A percentile compares a stretch with the other conserved stretches of the same genome.
Conservation (phyloP, 306 rosid species). For the Gleditsia sinensis region DNA sequence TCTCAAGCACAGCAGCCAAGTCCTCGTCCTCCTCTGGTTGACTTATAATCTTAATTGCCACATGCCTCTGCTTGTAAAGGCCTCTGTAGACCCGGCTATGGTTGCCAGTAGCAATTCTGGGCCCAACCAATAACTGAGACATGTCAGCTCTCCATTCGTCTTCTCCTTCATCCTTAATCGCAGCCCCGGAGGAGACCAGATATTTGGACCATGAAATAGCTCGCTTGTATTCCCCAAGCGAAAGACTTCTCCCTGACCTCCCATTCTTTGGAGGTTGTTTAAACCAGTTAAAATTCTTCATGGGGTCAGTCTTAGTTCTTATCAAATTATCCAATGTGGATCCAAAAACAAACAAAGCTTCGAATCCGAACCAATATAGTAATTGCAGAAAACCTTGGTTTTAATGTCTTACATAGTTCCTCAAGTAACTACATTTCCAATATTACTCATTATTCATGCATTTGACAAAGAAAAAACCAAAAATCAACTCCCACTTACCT, state of each 20-base stretch:
- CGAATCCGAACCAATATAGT: slow-evolving; percentile 15
- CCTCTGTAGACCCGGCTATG: slow-evolving; percentile 97
- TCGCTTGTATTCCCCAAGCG: slow-evolving; percentile 79
- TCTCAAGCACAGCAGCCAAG: slow-evolving; percentile 76
- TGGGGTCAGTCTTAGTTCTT: slow-evolving; percentile 36
- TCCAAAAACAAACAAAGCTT: slow-evolving; percentile 19
- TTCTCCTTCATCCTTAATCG: slow-evolving; percentile 83
- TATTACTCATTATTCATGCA: slow-evolving; percentile 11
- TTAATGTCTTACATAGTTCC: slow-evolving; percentile 15
- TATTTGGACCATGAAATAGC: slow-evolving; percentile 99
- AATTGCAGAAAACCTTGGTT: slow-evolving; percentile 23
- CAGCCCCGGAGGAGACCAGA: slow-evolving; percentile 82
- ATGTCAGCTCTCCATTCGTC: slow-evolving; percentile 97
- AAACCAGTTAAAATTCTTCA: slow-evolving; percentile 69
- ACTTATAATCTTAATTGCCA: slow-evolving; percentile 88
- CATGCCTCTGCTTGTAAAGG: slow-evolving; percentile 71
- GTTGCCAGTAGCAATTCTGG: slow-evolving; percentile 81
- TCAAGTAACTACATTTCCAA: slow-evolving; percentile 54
- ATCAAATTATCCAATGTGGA: slow-evolving; percentile 41
- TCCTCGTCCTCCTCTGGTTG: slow-evolving; percentile 85
- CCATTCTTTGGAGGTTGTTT: slow-evolving; percentile 59
- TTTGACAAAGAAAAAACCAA: background rate
- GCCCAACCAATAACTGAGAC: slow-evolving; percentile 82
- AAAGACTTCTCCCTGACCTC: slow-evolving; percentile 55
- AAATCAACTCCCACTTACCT: background rate